Conservation (phyloP, 2,329 filamentous ascomycete species). For the Thelonectria blattea region DNA sequence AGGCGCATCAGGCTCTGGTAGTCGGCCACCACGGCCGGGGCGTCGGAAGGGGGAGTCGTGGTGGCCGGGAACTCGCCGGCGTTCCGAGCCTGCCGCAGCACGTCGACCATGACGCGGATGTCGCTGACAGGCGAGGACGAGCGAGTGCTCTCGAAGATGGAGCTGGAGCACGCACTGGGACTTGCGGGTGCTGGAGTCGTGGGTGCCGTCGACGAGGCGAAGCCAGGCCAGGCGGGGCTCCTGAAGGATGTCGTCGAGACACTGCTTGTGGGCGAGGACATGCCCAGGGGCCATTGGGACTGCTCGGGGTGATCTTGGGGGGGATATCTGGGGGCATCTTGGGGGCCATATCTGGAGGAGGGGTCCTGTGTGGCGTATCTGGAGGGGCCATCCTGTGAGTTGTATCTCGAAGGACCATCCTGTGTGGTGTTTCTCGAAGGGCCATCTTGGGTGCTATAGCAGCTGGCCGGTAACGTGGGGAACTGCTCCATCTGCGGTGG, state of each 20-base stretch:
- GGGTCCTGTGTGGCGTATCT: not conserved
- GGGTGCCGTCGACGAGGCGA: not conserved
- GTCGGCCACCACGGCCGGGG: constrained; percentile 40
- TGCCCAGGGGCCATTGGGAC: not conserved
- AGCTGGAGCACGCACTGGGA: not conserved
- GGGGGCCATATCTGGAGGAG: no score
- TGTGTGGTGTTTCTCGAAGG: no score
- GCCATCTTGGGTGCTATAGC: not conserved
- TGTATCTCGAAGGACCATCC: no score
- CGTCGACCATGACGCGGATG: constrained; percentile 41
- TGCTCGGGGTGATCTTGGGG: not conserved
- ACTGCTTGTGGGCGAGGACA: not conserved
- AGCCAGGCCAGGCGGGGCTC: not conserved
- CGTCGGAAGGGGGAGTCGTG: constrained; percentile 34
- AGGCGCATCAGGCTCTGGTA: constrained; percentile 41
- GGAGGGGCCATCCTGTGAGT: no score
- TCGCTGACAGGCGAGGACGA: constrained; percentile 22
- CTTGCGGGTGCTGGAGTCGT: not conserved
- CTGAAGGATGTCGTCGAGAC: no score
- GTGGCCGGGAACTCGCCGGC: constrained; percentile 43
- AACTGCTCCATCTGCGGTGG: not conserved
- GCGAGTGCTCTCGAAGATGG: not conserved
- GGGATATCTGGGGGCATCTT: no score
- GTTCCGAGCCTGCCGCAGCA: constrained; percentile 41
- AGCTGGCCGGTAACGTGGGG: not conserved